A percentile compares a stretch with the other conserved stretches of the same genome.
Evolutionary conservation across 2,329 filamentous ascomycete genomes (phyloP).

Genomic region (Lachnellula occidentalis): DNA sequence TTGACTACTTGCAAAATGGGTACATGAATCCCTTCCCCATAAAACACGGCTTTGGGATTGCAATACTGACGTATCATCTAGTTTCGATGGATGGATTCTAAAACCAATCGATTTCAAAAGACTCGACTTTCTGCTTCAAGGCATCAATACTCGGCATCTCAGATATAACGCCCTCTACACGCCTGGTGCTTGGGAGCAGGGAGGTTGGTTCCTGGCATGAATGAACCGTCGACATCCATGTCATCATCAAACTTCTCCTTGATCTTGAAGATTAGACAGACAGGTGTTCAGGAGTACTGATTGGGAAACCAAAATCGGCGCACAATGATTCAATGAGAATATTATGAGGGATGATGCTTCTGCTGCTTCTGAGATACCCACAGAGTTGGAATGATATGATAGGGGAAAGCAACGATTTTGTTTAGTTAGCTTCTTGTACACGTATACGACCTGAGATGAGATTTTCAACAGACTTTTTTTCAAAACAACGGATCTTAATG

Average conservation of each 20-base stretch:
- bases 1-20: slow-evolving; percentile 24
- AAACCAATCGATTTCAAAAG: slow-evolving; percentile 21
- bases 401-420: too few species aligned
- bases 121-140: slow-evolving; percentile 18
- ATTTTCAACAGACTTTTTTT: too few species aligned
- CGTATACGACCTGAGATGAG: too few species aligned
- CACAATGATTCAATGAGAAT: too few species aligned
- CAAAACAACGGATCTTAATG: too few species aligned
- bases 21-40: slow-evolving; percentile 4
- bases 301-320: too few species aligned
- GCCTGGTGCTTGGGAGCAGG: slow-evolving; percentile 17
- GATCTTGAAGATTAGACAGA: background rate
- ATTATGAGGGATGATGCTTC: too few species aligned
- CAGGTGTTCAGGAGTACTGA: background rate
- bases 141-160: slow-evolving; percentile 11
- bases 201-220: slow-evolving; percentile 25
- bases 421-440: too few species aligned
- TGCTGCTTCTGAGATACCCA: too few species aligned
- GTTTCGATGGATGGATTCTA: slow-evolving; percentile 23
- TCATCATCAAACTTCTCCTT: background rate
- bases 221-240: slow-evolving; percentile 7
- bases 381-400: too few species aligned
- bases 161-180: slow-evolving; percentile 12
- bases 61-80: background rate
- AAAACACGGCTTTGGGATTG: background rate